Evolutionary conservation across 1,284 basidiomycete genomes (phyloP).

Genomic region (Boletus smithii): DNA sequence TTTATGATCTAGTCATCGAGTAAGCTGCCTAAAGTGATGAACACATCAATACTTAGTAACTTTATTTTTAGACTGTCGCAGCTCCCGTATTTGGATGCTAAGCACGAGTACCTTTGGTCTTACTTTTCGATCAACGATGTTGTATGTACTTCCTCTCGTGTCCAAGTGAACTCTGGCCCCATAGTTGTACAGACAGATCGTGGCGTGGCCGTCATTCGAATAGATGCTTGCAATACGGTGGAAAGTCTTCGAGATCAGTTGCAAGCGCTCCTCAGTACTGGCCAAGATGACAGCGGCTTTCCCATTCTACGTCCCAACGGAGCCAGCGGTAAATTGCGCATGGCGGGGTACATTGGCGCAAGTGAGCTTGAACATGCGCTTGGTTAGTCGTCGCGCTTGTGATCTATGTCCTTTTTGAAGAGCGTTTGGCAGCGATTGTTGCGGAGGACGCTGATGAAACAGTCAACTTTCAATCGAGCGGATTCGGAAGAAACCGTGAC

Average conservation of each 20-base stretch:
- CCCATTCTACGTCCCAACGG: constrained; percentile 65
- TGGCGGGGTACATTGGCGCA: constrained; percentile 91
- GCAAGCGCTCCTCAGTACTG: constrained; percentile 51
- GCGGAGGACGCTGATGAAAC: constrained; percentile 68
- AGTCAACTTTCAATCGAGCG: constrained; percentile 61
- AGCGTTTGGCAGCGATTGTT: constrained; percentile 55
- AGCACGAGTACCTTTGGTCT: constrained; percentile 87
- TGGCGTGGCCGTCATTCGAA: constrained; percentile 62
- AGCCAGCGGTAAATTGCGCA: constrained; percentile 50
- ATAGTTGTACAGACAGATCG: constrained; percentile 50
- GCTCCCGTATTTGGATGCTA: constrained; percentile 88
- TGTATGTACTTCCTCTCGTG: constrained; percentile 43
- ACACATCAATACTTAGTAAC: neutral
- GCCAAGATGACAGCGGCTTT: constrained; percentile 84
- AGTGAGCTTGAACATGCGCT: constrained; percentile 93
- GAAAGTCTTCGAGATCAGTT: constrained; percentile 67
- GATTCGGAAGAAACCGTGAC: constrained; percentile 39
- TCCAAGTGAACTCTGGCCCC: neutral
- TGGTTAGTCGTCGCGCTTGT: constrained; percentile 47
- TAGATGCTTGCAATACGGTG: constrained; percentile 72
- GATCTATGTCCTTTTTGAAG: neutral
- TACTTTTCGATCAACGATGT: constrained; percentile 71
- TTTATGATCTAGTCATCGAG: constrained; percentile 95
- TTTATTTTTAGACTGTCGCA: constrained; percentile 51
- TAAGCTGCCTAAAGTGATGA: constrained; percentile 35